These are phyloP conservation scores for Parascedosporium putredinis DNA, from an alignment of 2,329 filamentous ascomycete genomes.

Conservation along the genomic window DNA sequence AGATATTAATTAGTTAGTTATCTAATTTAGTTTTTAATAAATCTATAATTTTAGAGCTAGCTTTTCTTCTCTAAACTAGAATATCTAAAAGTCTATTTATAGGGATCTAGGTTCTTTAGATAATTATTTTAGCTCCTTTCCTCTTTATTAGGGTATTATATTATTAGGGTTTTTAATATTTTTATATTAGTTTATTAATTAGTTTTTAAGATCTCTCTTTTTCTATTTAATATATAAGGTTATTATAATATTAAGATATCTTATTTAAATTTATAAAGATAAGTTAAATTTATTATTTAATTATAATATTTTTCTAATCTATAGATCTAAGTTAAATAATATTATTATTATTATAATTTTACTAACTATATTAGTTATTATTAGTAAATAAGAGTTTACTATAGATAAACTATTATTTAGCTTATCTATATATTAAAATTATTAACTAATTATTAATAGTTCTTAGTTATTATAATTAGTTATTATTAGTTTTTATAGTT, in stretches of 20 bases:
- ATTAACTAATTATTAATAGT: neutral
- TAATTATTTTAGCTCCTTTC: neutral
- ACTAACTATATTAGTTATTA: no score
- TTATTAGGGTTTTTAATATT: neutral
- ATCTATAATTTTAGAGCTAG: no score
- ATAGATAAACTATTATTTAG: neutral
- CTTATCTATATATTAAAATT: neutral
- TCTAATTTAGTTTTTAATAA: slow-evolving; percentile 11
- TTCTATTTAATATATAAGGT: neutral
- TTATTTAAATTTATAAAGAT: no score
- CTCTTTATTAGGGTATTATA: neutral
- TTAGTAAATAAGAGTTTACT: neutral
- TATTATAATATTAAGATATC: neutral
- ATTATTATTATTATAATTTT: no score
- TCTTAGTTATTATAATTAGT: neutral
- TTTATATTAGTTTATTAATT: neutral
- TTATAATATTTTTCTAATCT: no score
- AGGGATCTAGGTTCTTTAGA: neutral
- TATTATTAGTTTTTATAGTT: slow-evolving; percentile 4
- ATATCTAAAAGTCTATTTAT: neutral
- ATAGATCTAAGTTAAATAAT: no score
- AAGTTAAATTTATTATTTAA: no score
- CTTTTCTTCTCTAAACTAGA: no score
- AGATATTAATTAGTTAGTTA: slow-evolving; percentile 7
- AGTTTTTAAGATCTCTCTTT: no score